A percentile compares a stretch with the other conserved stretches of the same genome.
phyloP scores from a whole-genome alignment of 2,329 filamentous ascomycete species.

The Emergomyces africanus region DNA sequence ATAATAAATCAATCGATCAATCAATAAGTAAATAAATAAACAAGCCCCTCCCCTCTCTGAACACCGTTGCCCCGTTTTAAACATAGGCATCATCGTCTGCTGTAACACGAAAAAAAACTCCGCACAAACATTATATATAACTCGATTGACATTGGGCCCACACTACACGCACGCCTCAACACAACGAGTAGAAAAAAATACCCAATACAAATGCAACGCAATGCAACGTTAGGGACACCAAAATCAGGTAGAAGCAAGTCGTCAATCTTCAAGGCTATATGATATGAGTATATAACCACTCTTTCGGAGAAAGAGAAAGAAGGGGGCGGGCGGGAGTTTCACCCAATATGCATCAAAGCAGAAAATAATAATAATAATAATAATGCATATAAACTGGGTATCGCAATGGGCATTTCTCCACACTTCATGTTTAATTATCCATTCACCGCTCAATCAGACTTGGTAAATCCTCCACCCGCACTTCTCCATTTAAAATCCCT shows the following conservation, averaged over 20 bases:
- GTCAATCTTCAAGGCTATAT: not conserved
- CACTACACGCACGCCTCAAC: too few species aligned
- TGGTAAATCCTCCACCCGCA: constrained; percentile 70
- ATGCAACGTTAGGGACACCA: not conserved
- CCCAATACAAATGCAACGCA: not conserved
- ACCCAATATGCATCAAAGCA: not conserved
- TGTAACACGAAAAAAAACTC: too few species aligned
- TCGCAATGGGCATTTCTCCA: not conserved
- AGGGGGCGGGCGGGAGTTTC: not conserved
- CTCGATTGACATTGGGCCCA: too few species aligned
- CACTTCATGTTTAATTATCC: not conserved
- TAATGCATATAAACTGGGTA: not conserved
- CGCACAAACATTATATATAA: too few species aligned
- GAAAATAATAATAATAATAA: not conserved
- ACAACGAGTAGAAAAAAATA: not conserved
- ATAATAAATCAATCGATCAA: not conserved
- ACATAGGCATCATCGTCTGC: not conserved
- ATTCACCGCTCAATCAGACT: constrained; percentile 41
- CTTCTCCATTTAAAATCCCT: constrained; percentile 64
- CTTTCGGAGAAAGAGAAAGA: not conserved
- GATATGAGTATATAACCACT: not conserved
- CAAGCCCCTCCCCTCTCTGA: not conserved
- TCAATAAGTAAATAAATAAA: too few species aligned
- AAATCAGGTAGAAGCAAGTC: not conserved
- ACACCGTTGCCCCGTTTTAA: not conserved